Evolutionary conservation across 2,329 filamentous ascomycete species (phyloP).

Genomic region (Sarocladium oryzae): DNA sequence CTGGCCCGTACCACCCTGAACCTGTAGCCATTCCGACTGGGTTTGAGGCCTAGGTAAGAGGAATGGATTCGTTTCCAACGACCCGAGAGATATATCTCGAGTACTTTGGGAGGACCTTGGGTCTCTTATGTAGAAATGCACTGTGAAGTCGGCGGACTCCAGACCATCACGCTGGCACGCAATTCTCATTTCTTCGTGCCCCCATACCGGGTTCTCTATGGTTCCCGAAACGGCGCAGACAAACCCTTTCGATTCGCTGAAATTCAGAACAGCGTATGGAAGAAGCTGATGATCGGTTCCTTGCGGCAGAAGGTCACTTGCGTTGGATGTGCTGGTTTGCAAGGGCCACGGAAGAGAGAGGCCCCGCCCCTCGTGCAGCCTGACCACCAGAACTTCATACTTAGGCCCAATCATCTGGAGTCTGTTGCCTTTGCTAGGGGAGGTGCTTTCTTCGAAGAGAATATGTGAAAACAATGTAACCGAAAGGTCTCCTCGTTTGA

Average conservation of each 20-base stretch:
- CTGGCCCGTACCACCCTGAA: slow-evolving; percentile 82
- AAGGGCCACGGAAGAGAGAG: slow-evolving; percentile 93
- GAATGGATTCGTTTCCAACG: slow-evolving; percentile 80
- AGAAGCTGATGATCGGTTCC: slow-evolving; percentile 94
- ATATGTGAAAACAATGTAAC: neutral
- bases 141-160: slow-evolving; percentile 79
- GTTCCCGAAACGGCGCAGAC: slow-evolving; percentile 93
- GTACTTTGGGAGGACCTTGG: slow-evolving; percentile 80
- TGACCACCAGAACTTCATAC: slow-evolving; percentile 93
- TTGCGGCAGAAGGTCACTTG: slow-evolving; percentile 86
- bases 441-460: neutral
- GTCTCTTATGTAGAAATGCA: slow-evolving; percentile 92
- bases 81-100: slow-evolving; percentile 94
- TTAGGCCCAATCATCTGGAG: slow-evolving; percentile 64
- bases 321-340: slow-evolving; percentile 74
- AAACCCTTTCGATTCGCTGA: slow-evolving; percentile 98
- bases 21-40: slow-evolving; percentile 82
- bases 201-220: slow-evolving; percentile 92
- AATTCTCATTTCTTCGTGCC: slow-evolving; percentile 81
- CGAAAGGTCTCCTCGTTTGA: neutral
- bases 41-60: slow-evolving; percentile 57
- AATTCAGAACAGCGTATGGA: slow-evolving; percentile 95
- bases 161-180: slow-evolving; percentile 97
- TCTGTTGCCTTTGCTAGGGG: neutral
- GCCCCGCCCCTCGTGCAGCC: slow-evolving; percentile 84